A percentile compares a stretch with the other conserved stretches of the same genome.
These are phyloP conservation scores for Tuber borchii DNA, from an alignment of 495 filamentous ascomycete species.

Conservation along the genomic window DNA sequence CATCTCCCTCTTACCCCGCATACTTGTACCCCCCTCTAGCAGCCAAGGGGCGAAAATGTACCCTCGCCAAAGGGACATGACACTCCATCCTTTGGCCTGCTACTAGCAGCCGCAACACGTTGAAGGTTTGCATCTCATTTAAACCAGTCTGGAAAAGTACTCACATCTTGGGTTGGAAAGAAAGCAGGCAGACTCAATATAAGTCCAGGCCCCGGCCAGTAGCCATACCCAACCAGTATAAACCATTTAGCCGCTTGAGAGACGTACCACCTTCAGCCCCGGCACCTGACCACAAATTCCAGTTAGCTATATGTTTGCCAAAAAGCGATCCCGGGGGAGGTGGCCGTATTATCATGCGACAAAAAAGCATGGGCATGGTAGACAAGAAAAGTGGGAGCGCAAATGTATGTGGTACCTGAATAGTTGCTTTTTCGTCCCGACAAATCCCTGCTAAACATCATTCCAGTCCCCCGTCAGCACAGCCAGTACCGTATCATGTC, in stretches of 20 bases:
- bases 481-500: neutral
- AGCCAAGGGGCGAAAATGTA: neutral
- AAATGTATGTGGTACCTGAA: neutral
- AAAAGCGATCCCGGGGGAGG: neutral
- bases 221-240: neutral
- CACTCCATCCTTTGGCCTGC: neutral
- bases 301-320: neutral
- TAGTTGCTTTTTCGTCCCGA: neutral
- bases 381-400: neutral
- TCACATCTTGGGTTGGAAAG: neutral
- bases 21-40: neutral
- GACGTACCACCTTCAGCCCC: neutral
- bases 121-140: neutral
- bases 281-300: too few relatives aligned
- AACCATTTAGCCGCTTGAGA: conserved; percentile 1
- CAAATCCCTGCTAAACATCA: neutral
- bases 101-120: neutral
- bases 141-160: neutral
- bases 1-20: neutral
- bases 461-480: neutral
- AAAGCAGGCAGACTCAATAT: neutral
- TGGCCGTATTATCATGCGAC: neutral
- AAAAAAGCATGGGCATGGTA: neutral
- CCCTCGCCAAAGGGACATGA: neutral
- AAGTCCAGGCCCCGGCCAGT: neutral